Evolutionary conservation across 2,329 filamentous ascomycete species (phyloP).

Genomic region (Trichoderma asperellum): DNA sequence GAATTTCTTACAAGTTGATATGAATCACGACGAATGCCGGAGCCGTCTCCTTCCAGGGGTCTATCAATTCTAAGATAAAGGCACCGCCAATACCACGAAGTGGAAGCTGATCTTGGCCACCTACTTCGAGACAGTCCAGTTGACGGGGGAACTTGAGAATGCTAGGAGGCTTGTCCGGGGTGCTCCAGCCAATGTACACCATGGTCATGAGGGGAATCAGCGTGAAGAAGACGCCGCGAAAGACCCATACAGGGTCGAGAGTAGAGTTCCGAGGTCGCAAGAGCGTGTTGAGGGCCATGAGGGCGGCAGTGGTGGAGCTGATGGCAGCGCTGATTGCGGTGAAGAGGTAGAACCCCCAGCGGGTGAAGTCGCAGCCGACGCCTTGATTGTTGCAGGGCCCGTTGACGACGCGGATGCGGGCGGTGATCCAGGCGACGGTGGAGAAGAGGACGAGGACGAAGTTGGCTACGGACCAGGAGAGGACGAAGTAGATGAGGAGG

Average conservation of each 20-base stretch:
- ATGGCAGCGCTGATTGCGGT: constrained; percentile 31
- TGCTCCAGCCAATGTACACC: constrained; percentile 31
- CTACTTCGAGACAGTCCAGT: background rate
- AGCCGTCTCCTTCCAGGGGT: background rate
- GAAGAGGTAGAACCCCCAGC: constrained; percentile 32
- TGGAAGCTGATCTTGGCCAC: background rate
- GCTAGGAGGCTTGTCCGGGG: background rate
- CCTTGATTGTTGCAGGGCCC: background rate
- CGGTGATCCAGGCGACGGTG: constrained; percentile 15
- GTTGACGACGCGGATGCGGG: background rate
- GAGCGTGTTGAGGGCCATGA: constrained; percentile 31
- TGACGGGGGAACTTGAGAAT: constrained; percentile 7
- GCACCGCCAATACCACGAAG: background rate
- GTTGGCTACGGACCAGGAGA: constrained; percentile 32
- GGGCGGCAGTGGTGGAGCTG: constrained; percentile 23
- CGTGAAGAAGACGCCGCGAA: constrained; percentile 34
- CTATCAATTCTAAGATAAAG: constrained; percentile 8
- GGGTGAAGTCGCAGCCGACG: constrained; percentile 23
- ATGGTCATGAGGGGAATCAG: constrained; percentile 33
- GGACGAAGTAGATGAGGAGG: constrained; percentile 10
- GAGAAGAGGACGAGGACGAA: constrained; percentile 31
- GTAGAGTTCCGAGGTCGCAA: constrained; percentile 15
- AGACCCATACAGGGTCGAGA: constrained; percentile 33
- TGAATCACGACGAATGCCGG: constrained; percentile 16
- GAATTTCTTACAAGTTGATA: background rate